Conservation (phyloP, 768 basidiomycete genomes). For the Leccinum imitatum region DNA sequence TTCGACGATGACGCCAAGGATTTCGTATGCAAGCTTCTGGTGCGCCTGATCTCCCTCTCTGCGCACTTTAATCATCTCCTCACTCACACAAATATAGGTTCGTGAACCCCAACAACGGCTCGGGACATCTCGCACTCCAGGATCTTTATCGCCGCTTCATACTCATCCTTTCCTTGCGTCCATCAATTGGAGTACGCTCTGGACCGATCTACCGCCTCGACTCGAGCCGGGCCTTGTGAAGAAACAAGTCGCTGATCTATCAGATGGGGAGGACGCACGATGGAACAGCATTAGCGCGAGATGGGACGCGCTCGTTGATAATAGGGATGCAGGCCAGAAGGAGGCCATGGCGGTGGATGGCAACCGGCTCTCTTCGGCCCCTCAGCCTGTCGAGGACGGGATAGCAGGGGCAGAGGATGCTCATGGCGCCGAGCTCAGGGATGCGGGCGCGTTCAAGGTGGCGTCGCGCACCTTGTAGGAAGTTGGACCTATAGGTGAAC, state of each 20-base stretch:
- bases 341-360: slow-evolving; percentile 7
- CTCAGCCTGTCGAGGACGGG: slow-evolving; percentile 31
- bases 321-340: slow-evolving; percentile 17
- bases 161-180: slow-evolving; percentile 60
- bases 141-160: slow-evolving; percentile 48
- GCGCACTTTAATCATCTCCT: neutral
- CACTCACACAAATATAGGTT: slow-evolving; percentile 40
- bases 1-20: slow-evolving; percentile 83
- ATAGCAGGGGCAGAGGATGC: slow-evolving; percentile 55
- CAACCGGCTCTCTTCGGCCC: neutral
- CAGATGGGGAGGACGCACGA: slow-evolving; percentile 29
- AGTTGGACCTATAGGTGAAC: slow-evolving; percentile 46
- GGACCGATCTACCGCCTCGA: slow-evolving; percentile 60
- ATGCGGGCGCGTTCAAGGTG: slow-evolving; percentile 11
- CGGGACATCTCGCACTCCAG: slow-evolving; percentile 45
- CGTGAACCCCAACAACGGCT: slow-evolving; percentile 58
- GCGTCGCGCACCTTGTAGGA: slow-evolving; percentile 32
- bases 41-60: slow-evolving; percentile 29
- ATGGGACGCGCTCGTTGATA: slow-evolving; percentile 49
- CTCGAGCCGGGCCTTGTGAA: slow-evolving; percentile 59
- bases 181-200: slow-evolving; percentile 62
- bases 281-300: slow-evolving; percentile 55
- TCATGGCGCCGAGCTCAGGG: slow-evolving; percentile 31
- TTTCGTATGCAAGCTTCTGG: slow-evolving; percentile 75
- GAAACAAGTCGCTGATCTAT: slow-evolving; percentile 29